A percentile compares a stretch with the other conserved stretches of the same genome.
phyloP scores from a whole-genome alignment of 495 filamentous ascomycete genomes.

The Tuber melanosporum region DNA sequence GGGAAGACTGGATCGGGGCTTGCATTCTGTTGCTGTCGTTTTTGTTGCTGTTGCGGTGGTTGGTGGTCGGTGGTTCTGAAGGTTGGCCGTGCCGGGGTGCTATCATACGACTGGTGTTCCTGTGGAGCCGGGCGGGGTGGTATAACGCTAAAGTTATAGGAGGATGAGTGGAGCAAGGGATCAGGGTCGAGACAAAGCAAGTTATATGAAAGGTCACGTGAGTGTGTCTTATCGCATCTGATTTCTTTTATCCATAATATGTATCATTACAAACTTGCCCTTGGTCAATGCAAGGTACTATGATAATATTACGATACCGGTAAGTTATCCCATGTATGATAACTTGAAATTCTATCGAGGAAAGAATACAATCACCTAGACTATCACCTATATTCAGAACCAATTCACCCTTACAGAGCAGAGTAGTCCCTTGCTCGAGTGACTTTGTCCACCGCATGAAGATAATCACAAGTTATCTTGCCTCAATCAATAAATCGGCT shows the following conservation, averaged over 20 bases:
- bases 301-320: no score
- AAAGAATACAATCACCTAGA: background rate
- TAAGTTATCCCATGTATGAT: background rate
- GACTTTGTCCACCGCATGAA: background rate
- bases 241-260: background rate
- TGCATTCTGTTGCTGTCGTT: slow-evolving; percentile 31
- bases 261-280: background rate
- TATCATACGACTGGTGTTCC: background rate
- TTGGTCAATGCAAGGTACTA: background rate
- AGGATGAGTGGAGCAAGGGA: background rate
- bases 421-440: background rate
- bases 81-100: background rate
- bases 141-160: background rate
- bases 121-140: background rate
- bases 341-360: background rate
- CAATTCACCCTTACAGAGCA: background rate
- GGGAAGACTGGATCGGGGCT: slow-evolving; percentile 45
- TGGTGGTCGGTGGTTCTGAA: background rate
- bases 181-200: background rate
- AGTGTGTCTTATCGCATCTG: background rate
- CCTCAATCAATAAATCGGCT: background rate
- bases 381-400: background rate
- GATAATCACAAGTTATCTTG: background rate
- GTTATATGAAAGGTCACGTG: background rate
- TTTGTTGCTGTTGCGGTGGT: slow-evolving; percentile 1